Evolutionary conservation across 164 flowering plant species (phyloP).

Genomic region (Brasenia schreberi): DNA sequence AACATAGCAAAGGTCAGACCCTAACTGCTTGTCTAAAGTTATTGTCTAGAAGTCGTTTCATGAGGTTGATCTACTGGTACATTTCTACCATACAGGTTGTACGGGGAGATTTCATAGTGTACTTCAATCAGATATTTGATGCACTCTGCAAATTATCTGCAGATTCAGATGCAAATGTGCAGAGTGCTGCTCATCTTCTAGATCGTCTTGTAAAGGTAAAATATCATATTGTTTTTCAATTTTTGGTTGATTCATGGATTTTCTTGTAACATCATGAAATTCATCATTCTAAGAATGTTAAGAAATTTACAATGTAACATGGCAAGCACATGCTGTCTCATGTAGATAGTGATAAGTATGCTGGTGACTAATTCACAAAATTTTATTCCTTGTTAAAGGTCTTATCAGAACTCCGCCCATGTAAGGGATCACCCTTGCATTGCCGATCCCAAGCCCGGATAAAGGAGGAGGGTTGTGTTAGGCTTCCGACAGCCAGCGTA

Average conservation of each 20-base stretch:
- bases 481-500: no score
- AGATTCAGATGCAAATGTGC: constrained; percentile 94
- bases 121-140: constrained; percentile 94
- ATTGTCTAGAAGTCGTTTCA: neutral
- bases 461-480: no score
- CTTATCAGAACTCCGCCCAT: no score
- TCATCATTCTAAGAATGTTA: neutral
- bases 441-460: no score
- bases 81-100: constrained; percentile 58
- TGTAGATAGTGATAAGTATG: neutral
- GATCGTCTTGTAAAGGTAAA: constrained; percentile 92
- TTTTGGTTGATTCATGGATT: neutral
- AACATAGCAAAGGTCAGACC: constrained; percentile 91
- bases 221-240: neutral
- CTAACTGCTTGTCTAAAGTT: neutral
- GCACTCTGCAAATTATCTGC: constrained; percentile 94
- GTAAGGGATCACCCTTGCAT: no score
- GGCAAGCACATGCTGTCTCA: neutral
- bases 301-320: neutral
- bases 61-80: neutral
- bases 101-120: constrained; percentile 89
- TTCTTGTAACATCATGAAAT: neutral
- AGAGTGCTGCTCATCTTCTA: constrained; percentile 98
- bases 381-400: no score
- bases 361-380: neutral